phyloP scores from a whole-genome alignment of 495 filamentous ascomycete genomes.

The Terfezia claveryi region DNA sequence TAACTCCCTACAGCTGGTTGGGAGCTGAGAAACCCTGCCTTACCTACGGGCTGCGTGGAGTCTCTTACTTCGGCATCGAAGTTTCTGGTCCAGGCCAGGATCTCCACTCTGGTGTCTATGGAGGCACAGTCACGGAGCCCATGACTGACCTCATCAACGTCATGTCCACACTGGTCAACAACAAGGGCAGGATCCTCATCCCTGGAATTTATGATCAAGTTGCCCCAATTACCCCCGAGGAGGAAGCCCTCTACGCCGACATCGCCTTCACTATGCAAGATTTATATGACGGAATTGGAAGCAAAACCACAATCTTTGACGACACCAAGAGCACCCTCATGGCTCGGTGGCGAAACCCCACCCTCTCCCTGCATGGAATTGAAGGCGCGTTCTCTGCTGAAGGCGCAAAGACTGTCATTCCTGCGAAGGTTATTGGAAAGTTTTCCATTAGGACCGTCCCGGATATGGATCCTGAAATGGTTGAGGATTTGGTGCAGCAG shows the following conservation, averaged over 20 bases:
- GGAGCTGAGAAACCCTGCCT: conserved; percentile 94
- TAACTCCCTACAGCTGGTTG: conserved; percentile 41
- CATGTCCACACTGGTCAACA: conserved; percentile 62
- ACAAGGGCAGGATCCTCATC: conserved; percentile 72
- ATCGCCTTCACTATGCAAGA: conserved; percentile 94
- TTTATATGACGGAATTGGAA: conserved; percentile 72
- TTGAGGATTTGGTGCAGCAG: conserved; percentile 62
- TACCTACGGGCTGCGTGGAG: conserved; percentile 92
- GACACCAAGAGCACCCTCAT: conserved; percentile 79
- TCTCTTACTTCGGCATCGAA: conserved; percentile 85
- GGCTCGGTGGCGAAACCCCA: conserved; percentile 86
- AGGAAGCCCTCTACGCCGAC: conserved; percentile 57
- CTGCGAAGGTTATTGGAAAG: conserved; percentile 90
- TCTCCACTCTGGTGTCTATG: conserved; percentile 89
- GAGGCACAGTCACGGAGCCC: conserved; percentile 84
- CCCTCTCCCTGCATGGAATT: conserved; percentile 84
- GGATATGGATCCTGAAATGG: conserved; percentile 81
- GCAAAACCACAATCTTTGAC: conserved; percentile 58
- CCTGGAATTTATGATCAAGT: conserved; percentile 80
- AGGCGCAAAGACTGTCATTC: conserved; percentile 96
- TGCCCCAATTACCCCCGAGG: conserved; percentile 63
- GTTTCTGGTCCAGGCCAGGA: conserved; percentile 79
- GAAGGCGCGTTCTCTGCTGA: conserved; percentile 88
- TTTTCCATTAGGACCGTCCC: conserved; percentile 95
- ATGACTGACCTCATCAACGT: conserved; percentile 88